Percentiles rank a stretch among this genome's conserved stretches.
Evolutionary conservation across 768 basidiomycete species (phyloP).

Genomic region (Suillus spraguei): DNA sequence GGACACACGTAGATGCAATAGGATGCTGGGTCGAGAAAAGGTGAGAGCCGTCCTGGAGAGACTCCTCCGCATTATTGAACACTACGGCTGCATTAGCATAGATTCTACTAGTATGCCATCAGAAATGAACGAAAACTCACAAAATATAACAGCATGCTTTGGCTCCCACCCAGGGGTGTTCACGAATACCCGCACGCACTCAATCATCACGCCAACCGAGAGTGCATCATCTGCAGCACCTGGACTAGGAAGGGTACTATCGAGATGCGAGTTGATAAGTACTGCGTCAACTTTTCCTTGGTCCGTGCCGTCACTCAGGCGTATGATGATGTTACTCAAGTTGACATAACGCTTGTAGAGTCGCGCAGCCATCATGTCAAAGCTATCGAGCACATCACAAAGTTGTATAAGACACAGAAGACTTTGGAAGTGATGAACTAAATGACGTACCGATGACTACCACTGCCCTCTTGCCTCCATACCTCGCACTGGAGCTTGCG

Average conservation of each 20-base stretch:
- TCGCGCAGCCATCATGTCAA: conserved; percentile 88
- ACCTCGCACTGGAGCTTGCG: conserved; percentile 87
- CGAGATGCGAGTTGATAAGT: conserved; percentile 87
- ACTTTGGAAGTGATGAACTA: conserved; percentile 3
- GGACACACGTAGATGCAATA: conserved; percentile 62
- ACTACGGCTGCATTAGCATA: conserved; percentile 46
- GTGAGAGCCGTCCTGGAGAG: conserved; percentile 92
- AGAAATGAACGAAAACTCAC: conserved; percentile 46
- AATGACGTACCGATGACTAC: conserved; percentile 74
- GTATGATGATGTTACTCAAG: conserved; percentile 87
- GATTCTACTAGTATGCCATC: neutral
- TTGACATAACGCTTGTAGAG: conserved; percentile 87
- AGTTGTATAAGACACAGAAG: neutral
- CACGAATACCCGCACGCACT: conserved; percentile 76
- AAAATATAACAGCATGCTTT: conserved; percentile 76
- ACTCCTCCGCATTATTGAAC: conserved; percentile 95
- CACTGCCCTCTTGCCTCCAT: conserved; percentile 88
- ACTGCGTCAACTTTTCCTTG: conserved; percentile 80
- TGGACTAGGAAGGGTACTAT: conserved; percentile 87
- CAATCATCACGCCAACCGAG: conserved; percentile 89
- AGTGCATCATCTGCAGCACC: conserved; percentile 90
- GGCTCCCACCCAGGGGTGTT: conserved; percentile 72
- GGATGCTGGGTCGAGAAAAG: conserved; percentile 91
- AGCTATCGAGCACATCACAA: conserved; percentile 45
- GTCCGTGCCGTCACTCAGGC: conserved; percentile 76